Conservation (phyloP, 257 asterid genomes). For the Nicotiana otophora region DNA sequence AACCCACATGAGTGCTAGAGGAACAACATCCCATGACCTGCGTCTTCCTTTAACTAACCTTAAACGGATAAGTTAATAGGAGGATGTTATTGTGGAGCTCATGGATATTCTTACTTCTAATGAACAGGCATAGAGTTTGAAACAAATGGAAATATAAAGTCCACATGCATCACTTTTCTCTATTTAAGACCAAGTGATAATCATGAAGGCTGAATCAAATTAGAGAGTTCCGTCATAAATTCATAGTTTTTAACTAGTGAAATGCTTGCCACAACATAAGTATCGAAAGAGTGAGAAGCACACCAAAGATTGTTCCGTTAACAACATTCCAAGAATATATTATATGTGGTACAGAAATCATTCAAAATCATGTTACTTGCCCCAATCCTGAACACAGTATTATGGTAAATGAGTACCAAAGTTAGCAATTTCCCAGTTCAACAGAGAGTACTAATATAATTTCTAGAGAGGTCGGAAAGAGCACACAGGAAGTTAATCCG, state of each 20-base stretch:
- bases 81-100: background rate
- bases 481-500: background rate
- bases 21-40: too few relatives aligned
- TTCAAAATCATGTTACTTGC: background rate
- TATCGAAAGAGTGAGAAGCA: background rate
- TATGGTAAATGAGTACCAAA: background rate
- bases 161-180: conserved; percentile 4
- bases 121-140: background rate
- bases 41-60: too few relatives aligned
- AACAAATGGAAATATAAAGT: conserved; percentile 1
- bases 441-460: background rate
- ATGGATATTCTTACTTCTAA: background rate
- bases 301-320: background rate
- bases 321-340: background rate
- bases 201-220: background rate
- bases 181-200: background rate
- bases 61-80: background rate
- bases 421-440: background rate
- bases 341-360: background rate
- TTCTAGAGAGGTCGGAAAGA: background rate
- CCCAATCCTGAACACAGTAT: background rate
- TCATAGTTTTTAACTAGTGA: background rate
- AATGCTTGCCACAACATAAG: background rate
- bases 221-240: background rate
- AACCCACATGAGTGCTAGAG: too few relatives aligned